Base-by-base conservation (phyloP, 768 basidiomycete genomes). In the Pulveroboletus frians region DNA sequence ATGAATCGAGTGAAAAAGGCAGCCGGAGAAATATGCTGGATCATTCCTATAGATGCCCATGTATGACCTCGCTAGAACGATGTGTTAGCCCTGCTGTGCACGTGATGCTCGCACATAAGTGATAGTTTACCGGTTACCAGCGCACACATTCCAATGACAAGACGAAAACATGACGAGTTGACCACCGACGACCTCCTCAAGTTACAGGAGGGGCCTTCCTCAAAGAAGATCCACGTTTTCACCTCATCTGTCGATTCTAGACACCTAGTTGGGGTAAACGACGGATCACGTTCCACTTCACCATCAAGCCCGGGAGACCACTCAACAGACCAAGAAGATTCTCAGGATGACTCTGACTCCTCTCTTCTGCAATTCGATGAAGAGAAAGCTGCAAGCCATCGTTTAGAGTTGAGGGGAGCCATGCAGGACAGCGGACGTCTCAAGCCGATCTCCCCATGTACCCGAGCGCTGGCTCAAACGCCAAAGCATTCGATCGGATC, bases 1-100 rank as follows among this genome's bases (percentile, higher is more conserved):
- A 97, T 96, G 92, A 96, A 98, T 66, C 78, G 95, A 15, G 81
- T 93, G 21, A 78, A 79, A 53, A 97, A 97, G 64, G 94, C 95
- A 2, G 92, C 93, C 7, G 81, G 84, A 4, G 79, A 84, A 42
- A 58, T 56, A 9, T 51, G 52, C 32, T 73, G 72, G 69, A 51
- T 74, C 9, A 18, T 34, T 20, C 41, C 9, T 29, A 26, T 65
- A 65, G 53, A 54, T 36, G 39, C 39, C 8, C 45, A 52, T 39
- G 60, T 65, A 4, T 26, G 7, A 20, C 36, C 14, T 47, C 23
- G 4, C 23, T 26, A 26, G 4, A 26, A 26, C 23, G 23, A 26
- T 6, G 6, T 26, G 23, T 26, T 26, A n/a, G n/a, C n/a, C n/a
- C 6, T 26, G 5, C 6, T 26, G 23, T 26, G 23, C 23, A 26